These are phyloP conservation scores for Cupressus sempervirens DNA, from an alignment of 75 land plant species.

Conservation along the genomic window DNA sequence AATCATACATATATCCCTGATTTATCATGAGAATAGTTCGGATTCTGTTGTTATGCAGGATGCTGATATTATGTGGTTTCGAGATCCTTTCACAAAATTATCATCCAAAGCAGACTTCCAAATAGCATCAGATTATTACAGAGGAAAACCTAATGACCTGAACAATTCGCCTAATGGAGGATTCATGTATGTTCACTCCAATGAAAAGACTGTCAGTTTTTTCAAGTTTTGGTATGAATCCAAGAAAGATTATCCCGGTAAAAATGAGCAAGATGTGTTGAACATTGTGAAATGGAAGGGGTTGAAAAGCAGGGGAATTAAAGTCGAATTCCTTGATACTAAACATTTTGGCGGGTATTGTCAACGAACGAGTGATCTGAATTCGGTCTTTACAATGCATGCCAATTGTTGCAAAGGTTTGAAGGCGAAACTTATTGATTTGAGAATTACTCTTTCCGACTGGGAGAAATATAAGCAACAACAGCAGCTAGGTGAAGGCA, in stretches of 20 bases:
- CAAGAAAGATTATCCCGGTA: slow-evolving; percentile 18
- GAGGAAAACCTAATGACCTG: slow-evolving; percentile 31
- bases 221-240: slow-evolving; percentile 54
- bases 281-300: slow-evolving; percentile 35
- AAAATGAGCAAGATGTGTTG: slow-evolving; percentile 58
- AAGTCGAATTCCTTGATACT: slow-evolving; percentile 44
- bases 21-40: background rate
- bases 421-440: slow-evolving; percentile 35
- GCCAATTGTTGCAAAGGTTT: slow-evolving; percentile 53
- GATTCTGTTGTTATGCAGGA: slow-evolving; percentile 35
- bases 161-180: slow-evolving; percentile 53
- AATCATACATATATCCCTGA: background rate
- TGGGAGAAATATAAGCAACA: slow-evolving; percentile 31
- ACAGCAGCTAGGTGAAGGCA: background rate
- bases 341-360: slow-evolving; percentile 60
- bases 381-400: slow-evolving; percentile 41
- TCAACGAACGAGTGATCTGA: slow-evolving; percentile 23
- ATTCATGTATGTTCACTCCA: slow-evolving; percentile 51
- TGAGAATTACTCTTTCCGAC: slow-evolving; percentile 27
- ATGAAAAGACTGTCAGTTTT: slow-evolving; percentile 33
- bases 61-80: slow-evolving; percentile 68
- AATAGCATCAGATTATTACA: slow-evolving; percentile 53
- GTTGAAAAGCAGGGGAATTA: slow-evolving; percentile 24
- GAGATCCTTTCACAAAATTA: slow-evolving; percentile 50
- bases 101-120: slow-evolving; percentile 33